A percentile compares a stretch with the other conserved stretches of the same genome.
Evolutionary conservation across 1,284 basidiomycete genomes (phyloP).

Genomic region (Ustilago shanxiensis): DNA sequence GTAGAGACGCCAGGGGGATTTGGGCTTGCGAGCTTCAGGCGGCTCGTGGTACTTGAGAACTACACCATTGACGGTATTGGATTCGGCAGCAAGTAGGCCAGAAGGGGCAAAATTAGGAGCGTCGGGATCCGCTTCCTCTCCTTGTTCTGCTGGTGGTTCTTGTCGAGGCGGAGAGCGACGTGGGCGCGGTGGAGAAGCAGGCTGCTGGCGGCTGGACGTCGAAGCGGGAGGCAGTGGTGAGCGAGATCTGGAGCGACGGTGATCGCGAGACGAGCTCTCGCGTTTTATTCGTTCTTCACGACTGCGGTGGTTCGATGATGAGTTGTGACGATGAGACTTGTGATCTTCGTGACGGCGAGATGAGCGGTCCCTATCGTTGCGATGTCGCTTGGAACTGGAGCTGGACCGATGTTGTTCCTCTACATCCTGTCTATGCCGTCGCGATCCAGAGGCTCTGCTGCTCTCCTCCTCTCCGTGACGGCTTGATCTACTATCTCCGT

Average conservation of each 20-base stretch:
- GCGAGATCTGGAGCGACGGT: conserved; percentile 11
- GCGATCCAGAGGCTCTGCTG: neutral
- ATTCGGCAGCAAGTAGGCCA: conserved; percentile 87
- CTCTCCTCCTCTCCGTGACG: neutral
- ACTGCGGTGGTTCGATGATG: conserved; percentile 2
- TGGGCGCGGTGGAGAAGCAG: neutral
- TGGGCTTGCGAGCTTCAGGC: conserved; percentile 93
- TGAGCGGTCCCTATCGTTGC: conserved; percentile 12
- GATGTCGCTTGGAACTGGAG: conserved; percentile 15
- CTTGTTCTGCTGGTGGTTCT: conserved; percentile 2
- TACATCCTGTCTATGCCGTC: conserved; percentile 1
- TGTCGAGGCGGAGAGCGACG: neutral
- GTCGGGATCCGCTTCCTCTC: conserved; percentile 23
- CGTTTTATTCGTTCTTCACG: conserved; percentile 3
- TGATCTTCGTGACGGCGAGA: neutral
- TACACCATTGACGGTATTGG: conserved; percentile 80
- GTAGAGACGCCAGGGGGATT: conserved; percentile 90
- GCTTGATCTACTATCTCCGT: neutral
- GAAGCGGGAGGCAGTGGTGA: conserved; percentile 10
- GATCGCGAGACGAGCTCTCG: conserved; percentile 11
- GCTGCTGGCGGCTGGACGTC: neutral
- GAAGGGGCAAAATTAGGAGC: conserved; percentile 89
- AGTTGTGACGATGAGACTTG: neutral
- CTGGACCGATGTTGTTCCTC: conserved; percentile 2
- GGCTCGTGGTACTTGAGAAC: conserved; percentile 98